Percentiles rank a stretch among this genome's conserved stretches.
These are phyloP conservation scores for Monilinia fructicola DNA, from an alignment of 2,329 filamentous ascomycete species.

Conservation along the genomic window DNA sequence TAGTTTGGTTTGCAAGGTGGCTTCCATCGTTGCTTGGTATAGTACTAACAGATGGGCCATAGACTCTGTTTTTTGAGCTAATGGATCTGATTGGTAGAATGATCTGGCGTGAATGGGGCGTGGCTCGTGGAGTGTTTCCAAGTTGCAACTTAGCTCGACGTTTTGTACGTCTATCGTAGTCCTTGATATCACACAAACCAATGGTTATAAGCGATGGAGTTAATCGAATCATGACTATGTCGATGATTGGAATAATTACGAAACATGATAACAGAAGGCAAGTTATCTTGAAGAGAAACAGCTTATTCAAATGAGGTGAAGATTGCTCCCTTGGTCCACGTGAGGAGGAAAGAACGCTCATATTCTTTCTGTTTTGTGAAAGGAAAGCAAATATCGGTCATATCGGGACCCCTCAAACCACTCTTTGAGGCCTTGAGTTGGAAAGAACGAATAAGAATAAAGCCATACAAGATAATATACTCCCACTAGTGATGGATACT, in stretches of 20 bases:
- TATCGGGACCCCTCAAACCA: neutral
- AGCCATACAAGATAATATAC: neutral
- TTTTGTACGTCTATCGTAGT: conserved; percentile 32
- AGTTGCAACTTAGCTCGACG: neutral
- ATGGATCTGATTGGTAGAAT: conserved; percentile 16
- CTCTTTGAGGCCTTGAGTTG: neutral
- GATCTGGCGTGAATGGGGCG: neutral
- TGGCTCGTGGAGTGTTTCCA: neutral
- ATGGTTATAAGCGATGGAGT: conserved; percentile 33
- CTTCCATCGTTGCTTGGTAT: conserved; percentile 21
- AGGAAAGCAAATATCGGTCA: neutral
- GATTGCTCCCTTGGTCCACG: neutral
- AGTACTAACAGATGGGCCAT: neutral
- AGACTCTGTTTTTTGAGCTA: conserved; percentile 7
- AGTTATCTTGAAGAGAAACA: neutral
- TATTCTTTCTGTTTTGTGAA: neutral
- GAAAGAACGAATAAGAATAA: neutral
- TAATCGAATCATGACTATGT: conserved; percentile 36
- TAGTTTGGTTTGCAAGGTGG: conserved; percentile 10
- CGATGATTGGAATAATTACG: neutral
- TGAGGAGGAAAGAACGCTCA: conserved; percentile 5
- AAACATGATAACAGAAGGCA: neutral
- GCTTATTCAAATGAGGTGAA: neutral
- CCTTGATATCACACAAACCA: conserved; percentile 33
- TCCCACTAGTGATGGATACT: neutral